phyloP scores from a whole-genome alignment of 2,329 filamentous ascomycete species.

The Xylariaceae sp. region DNA sequence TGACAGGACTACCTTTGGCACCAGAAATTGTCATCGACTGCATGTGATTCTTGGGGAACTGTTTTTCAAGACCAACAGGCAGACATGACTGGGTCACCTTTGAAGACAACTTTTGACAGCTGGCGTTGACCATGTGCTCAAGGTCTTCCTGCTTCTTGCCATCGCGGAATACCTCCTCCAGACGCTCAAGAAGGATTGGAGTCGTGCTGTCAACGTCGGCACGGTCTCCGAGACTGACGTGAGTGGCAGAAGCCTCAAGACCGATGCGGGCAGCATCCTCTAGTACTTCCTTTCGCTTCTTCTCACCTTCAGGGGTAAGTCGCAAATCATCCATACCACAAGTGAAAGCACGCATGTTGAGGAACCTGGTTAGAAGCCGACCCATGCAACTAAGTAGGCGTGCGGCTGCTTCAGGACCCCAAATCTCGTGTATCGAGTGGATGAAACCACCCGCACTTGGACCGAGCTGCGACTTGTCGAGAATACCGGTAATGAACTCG shows the following conservation, averaged over 20 bases:
- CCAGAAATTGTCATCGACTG: slow-evolving; percentile 97
- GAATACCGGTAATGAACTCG: slow-evolving; percentile 81
- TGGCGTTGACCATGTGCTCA: slow-evolving; percentile 79
- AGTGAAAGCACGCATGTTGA: slow-evolving; percentile 92
- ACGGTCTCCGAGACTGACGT: slow-evolving; percentile 72
- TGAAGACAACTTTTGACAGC: slow-evolving; percentile 65
- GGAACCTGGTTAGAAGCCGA: slow-evolving; percentile 77
- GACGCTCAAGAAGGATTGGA: slow-evolving; percentile 65
- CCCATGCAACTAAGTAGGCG: slow-evolving; percentile 85
- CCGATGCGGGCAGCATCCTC: slow-evolving; percentile 64
- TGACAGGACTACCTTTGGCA: slow-evolving; percentile 88
- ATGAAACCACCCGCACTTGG: slow-evolving; percentile 81
- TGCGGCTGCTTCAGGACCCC: slow-evolving; percentile 81
- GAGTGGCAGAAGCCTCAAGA: slow-evolving; percentile 74
- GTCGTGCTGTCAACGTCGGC: slow-evolving; percentile 53
- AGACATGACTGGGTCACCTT: slow-evolving; percentile 74
- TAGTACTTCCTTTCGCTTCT: slow-evolving; percentile 62
- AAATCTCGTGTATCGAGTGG: slow-evolving; percentile 88
- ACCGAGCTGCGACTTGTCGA: slow-evolving; percentile 94
- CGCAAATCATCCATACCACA: slow-evolving; percentile 96
- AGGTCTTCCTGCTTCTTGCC: slow-evolving; percentile 85
- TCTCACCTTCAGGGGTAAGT: slow-evolving; percentile 75
- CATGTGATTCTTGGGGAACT: slow-evolving; percentile 97
- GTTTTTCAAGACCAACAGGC: slow-evolving; percentile 76
- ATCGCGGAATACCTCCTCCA: slow-evolving; percentile 87